These are phyloP conservation scores for Cadophora luteo-olivacea DNA, from an alignment of 2,329 filamentous ascomycete genomes.

Conservation along the genomic window DNA sequence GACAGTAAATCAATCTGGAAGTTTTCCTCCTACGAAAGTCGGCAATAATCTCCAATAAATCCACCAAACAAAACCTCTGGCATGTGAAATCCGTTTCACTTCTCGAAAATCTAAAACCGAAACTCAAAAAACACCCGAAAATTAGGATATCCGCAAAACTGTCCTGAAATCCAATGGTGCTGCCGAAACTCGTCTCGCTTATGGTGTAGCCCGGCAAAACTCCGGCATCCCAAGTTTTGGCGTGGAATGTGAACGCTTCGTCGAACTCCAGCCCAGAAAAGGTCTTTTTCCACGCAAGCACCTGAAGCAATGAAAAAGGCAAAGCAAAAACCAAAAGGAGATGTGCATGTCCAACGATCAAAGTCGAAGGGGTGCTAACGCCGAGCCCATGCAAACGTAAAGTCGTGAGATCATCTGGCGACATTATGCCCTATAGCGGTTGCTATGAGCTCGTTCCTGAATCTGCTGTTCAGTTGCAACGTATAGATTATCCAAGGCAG, in stretches of 20 bases:
- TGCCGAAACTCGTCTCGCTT: neutral
- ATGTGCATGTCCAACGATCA: constrained; percentile 21
- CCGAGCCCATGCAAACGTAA: constrained; percentile 32
- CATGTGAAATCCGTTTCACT: neutral
- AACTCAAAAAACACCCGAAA: neutral
- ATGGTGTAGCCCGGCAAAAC: constrained; percentile 8
- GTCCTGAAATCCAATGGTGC: neutral
- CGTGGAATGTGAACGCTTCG: neutral
- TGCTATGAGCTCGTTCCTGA: constrained; percentile 62
- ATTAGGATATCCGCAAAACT: constrained; percentile 13
- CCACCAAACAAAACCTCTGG: neutral
- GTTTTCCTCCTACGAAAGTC: constrained; percentile 6
- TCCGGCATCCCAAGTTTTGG: constrained; percentile 10
- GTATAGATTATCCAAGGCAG: constrained; percentile 72
- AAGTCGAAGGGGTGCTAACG: constrained; percentile 20
- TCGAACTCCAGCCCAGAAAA: constrained; percentile 13
- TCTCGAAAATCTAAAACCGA: neutral
- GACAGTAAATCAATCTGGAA: constrained; percentile 11
- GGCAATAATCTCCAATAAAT: constrained; percentile 5
- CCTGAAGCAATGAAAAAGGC: neutral
- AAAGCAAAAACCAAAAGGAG: constrained; percentile 8
- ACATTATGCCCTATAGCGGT: constrained; percentile 38
- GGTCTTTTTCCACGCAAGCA: neutral
- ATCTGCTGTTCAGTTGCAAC: constrained; percentile 82
- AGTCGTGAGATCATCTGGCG: constrained; percentile 34